Evolutionary conservation across 1,284 basidiomycete genomes (phyloP).

Genomic region (Moesziomyces antarcticus): DNA sequence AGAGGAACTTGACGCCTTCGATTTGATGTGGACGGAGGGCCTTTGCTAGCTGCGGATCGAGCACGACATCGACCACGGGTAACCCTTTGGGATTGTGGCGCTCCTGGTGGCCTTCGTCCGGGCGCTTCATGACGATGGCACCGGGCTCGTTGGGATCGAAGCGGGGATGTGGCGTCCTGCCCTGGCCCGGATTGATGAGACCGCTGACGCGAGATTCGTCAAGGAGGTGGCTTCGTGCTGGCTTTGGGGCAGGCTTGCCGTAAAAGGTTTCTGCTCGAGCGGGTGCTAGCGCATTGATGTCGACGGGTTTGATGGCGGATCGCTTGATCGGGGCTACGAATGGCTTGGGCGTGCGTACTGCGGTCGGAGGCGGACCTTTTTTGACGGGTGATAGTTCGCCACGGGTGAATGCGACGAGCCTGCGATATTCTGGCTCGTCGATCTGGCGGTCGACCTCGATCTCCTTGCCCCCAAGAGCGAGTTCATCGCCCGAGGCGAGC

Average conservation of each 20-base stretch:
- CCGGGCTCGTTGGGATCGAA: slow-evolving; percentile 69
- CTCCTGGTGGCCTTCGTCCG: slow-evolving; percentile 76
- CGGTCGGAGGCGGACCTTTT: slow-evolving; percentile 28
- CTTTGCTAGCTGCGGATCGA: slow-evolving; percentile 87
- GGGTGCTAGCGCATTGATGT: slow-evolving; percentile 34
- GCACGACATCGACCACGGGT: slow-evolving; percentile 76
- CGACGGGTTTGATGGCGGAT: slow-evolving; percentile 36
- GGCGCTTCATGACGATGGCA: slow-evolving; percentile 87
- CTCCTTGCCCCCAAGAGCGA: slow-evolving; percentile 57
- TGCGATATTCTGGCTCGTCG: slow-evolving; percentile 28
- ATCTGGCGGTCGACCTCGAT: slow-evolving; percentile 48
- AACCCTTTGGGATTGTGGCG: slow-evolving; percentile 75
- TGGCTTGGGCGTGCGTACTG: slow-evolving; percentile 28
- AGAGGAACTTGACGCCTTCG: slow-evolving; percentile 98
- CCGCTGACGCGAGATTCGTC: slow-evolving; percentile 29
- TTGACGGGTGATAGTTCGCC: slow-evolving; percentile 35
- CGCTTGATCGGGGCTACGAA: slow-evolving; percentile 33
- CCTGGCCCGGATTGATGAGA: slow-evolving; percentile 35
- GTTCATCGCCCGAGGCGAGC: slow-evolving; percentile 46
- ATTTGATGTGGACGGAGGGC: slow-evolving; percentile 96
- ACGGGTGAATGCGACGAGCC: slow-evolving; percentile 30
- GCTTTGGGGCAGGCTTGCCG: slow-evolving; percentile 25
- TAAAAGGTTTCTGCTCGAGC: slow-evolving; percentile 48
- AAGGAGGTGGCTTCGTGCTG: slow-evolving; percentile 8
- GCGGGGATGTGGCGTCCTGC: slow-evolving; percentile 30